phyloP scores from a whole-genome alignment of 1,284 basidiomycete genomes.

The Rhodofomes roseus region DNA sequence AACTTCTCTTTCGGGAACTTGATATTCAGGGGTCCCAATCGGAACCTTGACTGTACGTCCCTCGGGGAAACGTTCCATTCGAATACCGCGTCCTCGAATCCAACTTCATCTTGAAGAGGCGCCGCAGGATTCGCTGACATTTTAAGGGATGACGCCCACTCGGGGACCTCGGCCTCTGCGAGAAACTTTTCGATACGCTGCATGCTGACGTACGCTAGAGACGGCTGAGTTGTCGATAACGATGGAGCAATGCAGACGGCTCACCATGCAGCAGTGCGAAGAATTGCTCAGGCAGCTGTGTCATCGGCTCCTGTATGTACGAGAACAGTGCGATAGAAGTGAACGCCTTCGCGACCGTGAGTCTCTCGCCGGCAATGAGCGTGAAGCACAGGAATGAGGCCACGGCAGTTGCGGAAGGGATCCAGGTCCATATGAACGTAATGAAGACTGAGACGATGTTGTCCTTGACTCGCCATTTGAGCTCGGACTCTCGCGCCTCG shows the following conservation, averaged over 20 bases:
- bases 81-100: slow-evolving; percentile 52
- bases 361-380: slow-evolving; percentile 48
- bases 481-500: slow-evolving; percentile 50
- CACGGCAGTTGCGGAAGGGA: slow-evolving; percentile 64
- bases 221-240: not conserved
- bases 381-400: slow-evolving; percentile 64
- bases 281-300: slow-evolving; percentile 55
- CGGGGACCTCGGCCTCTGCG: slow-evolving; percentile 58
- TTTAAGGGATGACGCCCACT: slow-evolving; percentile 60
- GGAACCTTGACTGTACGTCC: slow-evolving; percentile 36
- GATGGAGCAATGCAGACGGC: slow-evolving; percentile 2
- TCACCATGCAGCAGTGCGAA: slow-evolving; percentile 61
- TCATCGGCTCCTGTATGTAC: slow-evolving; percentile 63
- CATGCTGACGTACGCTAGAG: slow-evolving; percentile 63
- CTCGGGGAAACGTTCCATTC: slow-evolving; percentile 47
- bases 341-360: slow-evolving; percentile 69
- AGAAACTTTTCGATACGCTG: slow-evolving; percentile 65
- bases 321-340: slow-evolving; percentile 65
- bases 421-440: slow-evolving; percentile 70
- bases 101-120: slow-evolving; percentile 32
- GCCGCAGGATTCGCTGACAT: slow-evolving; percentile 11
- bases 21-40: slow-evolving; percentile 56
- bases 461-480: slow-evolving; percentile 60
- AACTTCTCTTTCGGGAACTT: slow-evolving; percentile 56
- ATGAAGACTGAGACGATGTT: slow-evolving; percentile 57